These are phyloP conservation scores for Trichosporon asahii DNA, from an alignment of 1,284 basidiomycete genomes.

Conservation along the genomic window DNA sequence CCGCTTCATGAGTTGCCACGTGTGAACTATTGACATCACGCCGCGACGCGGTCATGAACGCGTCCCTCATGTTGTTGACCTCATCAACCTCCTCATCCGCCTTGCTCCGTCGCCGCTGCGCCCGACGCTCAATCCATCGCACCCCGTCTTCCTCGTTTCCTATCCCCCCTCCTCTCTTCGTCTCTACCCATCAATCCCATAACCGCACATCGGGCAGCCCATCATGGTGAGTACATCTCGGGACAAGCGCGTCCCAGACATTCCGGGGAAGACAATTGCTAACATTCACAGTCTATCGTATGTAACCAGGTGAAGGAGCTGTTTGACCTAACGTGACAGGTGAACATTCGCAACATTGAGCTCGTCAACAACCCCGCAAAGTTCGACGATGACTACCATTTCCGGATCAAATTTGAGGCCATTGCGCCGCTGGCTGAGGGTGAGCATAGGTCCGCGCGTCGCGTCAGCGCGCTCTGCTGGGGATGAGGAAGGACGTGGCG, in stretches of 20 bases:
- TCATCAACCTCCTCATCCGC: neutral
- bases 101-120: neutral
- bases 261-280: neutral
- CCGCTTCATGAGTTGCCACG: neutral
- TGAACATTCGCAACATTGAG: constrained; percentile 57
- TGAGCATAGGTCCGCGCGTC: constrained; percentile 42
- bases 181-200: neutral
- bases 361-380: constrained; percentile 90
- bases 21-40: constrained; percentile 5
- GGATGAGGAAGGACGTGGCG: neutral
- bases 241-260: neutral
- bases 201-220: neutral
- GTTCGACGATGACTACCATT: constrained; percentile 86
- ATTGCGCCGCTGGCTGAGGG: constrained; percentile 89
- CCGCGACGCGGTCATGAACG: constrained; percentile 10
- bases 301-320: too few species aligned
- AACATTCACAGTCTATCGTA: constrained; percentile 40
- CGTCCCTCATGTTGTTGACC: constrained; percentile 10
- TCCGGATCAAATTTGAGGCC: constrained; percentile 97
- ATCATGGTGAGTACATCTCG: constrained; percentile 14
- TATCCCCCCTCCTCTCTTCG: neutral
- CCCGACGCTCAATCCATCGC: neutral
- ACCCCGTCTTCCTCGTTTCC: neutral
- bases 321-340: too few species aligned
- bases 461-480: neutral